Evolutionary conservation across 495 filamentous ascomycete species (phyloP), one percentile per base, ranked within the genome.

Genomic region (Neurospora tetraspora): DNA sequence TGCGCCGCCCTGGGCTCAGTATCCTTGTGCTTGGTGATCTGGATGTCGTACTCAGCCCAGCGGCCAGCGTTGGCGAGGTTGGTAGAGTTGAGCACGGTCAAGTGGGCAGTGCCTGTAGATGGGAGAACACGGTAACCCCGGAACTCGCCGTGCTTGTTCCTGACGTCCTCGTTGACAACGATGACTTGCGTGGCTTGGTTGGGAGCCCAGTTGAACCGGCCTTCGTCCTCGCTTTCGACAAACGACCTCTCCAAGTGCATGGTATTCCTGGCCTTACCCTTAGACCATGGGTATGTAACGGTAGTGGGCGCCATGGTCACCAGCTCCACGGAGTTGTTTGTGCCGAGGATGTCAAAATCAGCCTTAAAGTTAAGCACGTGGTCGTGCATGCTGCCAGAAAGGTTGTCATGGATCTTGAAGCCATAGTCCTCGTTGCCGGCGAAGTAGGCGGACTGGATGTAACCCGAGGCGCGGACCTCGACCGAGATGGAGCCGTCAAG

Each of bases 351-450:
- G 76, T 89, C 86, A 31, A 89, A 80, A 76, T 89, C 88, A 59
- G 81, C 83, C 77, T 89, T 89, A 81, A 84, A 89, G 76, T 87
- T 88, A 34, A 89, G 78, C 7, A 89, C 86, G 72, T 90, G 88
- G 74, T 88, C 86, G 78, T 90, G 88, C 84, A 89, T 88, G 70
- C 80, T 81, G n/a, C 86, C 84, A 38, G 82, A 80, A 2, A 88
- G 77, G 42, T 79, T 78, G 69, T 89, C 85, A 71, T 88, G 83
- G 73, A 88, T 86, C 47, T 83, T 82, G 77, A 85, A 88, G n/a
- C 88, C 86, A 74, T 88, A 88, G 40, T 87, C 84, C n/a, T 83
- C 77, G 74, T 87, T 86, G 68, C 84, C 78, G 27, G 83, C 82
- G 71, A 79, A 87, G 78, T 83, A 88, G 6, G 86, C 85, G 6